These are phyloP conservation scores for Brasenia schreberi DNA, from an alignment of 164 flowering plant species.

Conservation along the genomic window DNA sequence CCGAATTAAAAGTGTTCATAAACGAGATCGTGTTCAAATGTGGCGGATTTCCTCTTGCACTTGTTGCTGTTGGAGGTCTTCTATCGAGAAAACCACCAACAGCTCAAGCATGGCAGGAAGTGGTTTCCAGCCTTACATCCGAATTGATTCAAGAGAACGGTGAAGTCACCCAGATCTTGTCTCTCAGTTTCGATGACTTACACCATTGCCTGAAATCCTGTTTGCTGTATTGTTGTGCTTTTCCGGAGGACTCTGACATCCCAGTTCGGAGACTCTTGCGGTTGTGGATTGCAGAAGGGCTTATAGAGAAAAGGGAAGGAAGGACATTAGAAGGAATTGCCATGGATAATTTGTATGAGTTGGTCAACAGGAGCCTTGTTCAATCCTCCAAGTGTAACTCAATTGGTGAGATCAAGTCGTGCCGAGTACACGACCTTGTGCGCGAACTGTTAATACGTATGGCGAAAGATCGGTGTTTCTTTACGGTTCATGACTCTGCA, in stretches of 20 bases:
- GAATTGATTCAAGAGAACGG: constrained; percentile 26
- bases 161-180: constrained; percentile 31
- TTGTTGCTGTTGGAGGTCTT: constrained; percentile 41
- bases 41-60: constrained; percentile 42
- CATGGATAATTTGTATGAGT: constrained; percentile 30
- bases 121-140: constrained; percentile 23
- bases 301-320: constrained; percentile 24
- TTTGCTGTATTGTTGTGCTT: constrained; percentile 34
- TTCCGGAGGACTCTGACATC: constrained; percentile 39
- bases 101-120: constrained; percentile 29
- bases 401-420: constrained; percentile 20
- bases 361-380: constrained; percentile 35
- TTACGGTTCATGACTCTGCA: not conserved
- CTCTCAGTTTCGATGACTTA: constrained; percentile 42
- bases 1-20: constrained; percentile 22
- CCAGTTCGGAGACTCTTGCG: constrained; percentile 23
- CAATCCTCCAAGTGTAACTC: constrained; percentile 32
- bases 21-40: constrained; percentile 41
- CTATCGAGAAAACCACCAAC: constrained; percentile 22
- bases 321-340: constrained; percentile 21
- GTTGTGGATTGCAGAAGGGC: constrained; percentile 54
- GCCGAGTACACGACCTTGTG: constrained; percentile 37
- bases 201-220: constrained; percentile 36
- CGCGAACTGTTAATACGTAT: too few species aligned
- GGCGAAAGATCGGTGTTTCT: not conserved